A percentile compares a stretch with the other conserved stretches of the same genome.
Evolutionary conservation across 2,329 filamentous ascomycete species (phyloP).

Genomic region (Bisporella sp.): DNA sequence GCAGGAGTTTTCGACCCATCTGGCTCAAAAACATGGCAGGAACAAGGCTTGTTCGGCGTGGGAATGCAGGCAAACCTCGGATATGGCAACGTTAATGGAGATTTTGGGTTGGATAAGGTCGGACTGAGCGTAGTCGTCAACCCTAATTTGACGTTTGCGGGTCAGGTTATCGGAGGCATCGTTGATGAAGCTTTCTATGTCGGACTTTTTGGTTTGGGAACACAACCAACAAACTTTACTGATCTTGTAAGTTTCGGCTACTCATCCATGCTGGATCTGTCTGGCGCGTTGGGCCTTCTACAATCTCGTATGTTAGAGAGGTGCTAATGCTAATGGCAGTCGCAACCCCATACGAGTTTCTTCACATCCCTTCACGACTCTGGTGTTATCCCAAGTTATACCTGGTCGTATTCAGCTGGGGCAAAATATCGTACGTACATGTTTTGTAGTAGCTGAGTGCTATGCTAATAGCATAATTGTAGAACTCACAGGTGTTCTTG

Average conservation of each 20-base stretch:
- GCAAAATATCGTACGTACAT: conserved; percentile 31
- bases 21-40: conserved; percentile 28
- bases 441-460: neutral
- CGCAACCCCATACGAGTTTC: conserved; percentile 28
- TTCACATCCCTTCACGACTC: conserved; percentile 29
- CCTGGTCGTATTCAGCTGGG: conserved; percentile 35
- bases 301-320: no score
- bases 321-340: no score
- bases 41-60: conserved; percentile 28
- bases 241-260: conserved; percentile 11
- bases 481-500: conserved; percentile 27
- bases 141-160: neutral
- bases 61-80: conserved; percentile 21
- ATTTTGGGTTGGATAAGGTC: conserved; percentile 14
- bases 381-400: conserved; percentile 29
- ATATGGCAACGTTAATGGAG: conserved; percentile 6
- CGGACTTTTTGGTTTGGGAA: conserved; percentile 30
- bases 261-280: no score
- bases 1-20: conserved; percentile 29
- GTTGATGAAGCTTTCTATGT: neutral
- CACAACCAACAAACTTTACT: conserved; percentile 30
- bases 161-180: neutral
- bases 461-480: neutral
- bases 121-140: neutral
- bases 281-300: no score